These are phyloP conservation scores for Boletus rubropictus DNA, from an alignment of 768 basidiomycete genomes.

Conservation along the genomic window DNA sequence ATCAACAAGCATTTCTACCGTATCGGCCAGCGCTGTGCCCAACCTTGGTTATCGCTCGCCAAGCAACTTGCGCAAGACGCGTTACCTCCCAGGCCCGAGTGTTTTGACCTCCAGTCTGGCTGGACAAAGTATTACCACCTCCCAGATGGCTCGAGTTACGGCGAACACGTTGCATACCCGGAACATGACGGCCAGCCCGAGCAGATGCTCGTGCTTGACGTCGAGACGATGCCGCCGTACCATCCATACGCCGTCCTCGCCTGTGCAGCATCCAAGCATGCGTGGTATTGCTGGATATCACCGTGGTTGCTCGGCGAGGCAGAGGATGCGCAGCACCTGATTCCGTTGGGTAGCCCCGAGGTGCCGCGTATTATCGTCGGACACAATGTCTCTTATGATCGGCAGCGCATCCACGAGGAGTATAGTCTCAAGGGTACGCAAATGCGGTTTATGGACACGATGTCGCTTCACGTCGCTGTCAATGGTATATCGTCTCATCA, in stretches of 20 bases:
- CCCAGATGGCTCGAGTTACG: constrained; percentile 71
- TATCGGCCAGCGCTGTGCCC: constrained; percentile 60
- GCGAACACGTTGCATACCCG: constrained; percentile 65
- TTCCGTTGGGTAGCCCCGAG: constrained; percentile 59
- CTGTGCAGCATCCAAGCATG: constrained; percentile 71
- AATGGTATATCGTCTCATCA: constrained; percentile 94
- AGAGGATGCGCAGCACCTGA: constrained; percentile 55
- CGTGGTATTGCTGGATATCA: constrained; percentile 96
- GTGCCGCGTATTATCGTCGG: constrained; percentile 71
- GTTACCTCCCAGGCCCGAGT: constrained; percentile 57
- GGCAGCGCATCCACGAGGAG: constrained; percentile 77
- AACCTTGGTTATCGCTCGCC: constrained; percentile 76
- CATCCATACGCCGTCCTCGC: constrained; percentile 85
- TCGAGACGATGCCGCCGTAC: constrained; percentile 85
- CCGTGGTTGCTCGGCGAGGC: constrained; percentile 80
- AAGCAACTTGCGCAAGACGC: constrained; percentile 45
- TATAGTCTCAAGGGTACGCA: constrained; percentile 62
- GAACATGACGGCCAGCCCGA: constrained; percentile 60
- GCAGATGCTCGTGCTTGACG: constrained; percentile 81
- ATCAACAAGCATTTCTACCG: constrained; percentile 87
- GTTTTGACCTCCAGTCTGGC: constrained; percentile 57
- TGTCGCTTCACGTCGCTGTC: constrained; percentile 90
- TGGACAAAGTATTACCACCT: constrained; percentile 83
- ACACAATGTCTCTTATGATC: constrained; percentile 94
- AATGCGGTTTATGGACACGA: constrained; percentile 88